Percentiles rank a stretch among this genome's conserved stretches.
Conservation (phyloP, 495 filamentous ascomycete genomes). For the Daldinia loculata region DNA sequence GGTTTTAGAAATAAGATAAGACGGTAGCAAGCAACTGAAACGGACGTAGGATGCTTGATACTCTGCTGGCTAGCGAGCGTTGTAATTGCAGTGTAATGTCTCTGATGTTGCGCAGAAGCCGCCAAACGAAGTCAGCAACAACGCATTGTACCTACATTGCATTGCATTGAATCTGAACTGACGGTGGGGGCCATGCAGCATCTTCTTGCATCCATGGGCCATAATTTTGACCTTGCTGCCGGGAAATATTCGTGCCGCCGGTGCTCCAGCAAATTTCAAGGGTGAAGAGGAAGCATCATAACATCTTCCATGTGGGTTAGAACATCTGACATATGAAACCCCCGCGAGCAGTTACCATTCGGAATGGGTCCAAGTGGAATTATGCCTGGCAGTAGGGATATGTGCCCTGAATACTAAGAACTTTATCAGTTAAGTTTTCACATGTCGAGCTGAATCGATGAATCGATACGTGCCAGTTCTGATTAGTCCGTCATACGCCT, state of each 20-base stretch:
- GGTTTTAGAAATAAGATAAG: neutral
- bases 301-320: neutral
- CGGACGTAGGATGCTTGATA: neutral
- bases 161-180: slow-evolving; percentile 12
- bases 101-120: slow-evolving; percentile 17
- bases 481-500: slow-evolving; percentile 3
- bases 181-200: slow-evolving; percentile 24
- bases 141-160: slow-evolving; percentile 30
- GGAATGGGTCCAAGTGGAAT: neutral
- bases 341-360: slow-evolving; percentile 5
- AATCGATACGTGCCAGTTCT: neutral
- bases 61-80: slow-evolving; percentile 8
- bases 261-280: neutral
- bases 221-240: slow-evolving; percentile 13
- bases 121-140: slow-evolving; percentile 9
- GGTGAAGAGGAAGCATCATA: neutral
- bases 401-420: neutral
- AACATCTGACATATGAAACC: slow-evolving; percentile 10
- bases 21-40: slow-evolving; percentile 16
- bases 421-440: neutral
- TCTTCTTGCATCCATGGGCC: slow-evolving; percentile 9
- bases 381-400: neutral
- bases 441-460: neutral
- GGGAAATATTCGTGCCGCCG: slow-evolving; percentile 33
- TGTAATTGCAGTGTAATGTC: slow-evolving; percentile 12